phyloP scores from a whole-genome alignment of 2,329 filamentous ascomycete species.

The Arthrobotrys conoides region DNA sequence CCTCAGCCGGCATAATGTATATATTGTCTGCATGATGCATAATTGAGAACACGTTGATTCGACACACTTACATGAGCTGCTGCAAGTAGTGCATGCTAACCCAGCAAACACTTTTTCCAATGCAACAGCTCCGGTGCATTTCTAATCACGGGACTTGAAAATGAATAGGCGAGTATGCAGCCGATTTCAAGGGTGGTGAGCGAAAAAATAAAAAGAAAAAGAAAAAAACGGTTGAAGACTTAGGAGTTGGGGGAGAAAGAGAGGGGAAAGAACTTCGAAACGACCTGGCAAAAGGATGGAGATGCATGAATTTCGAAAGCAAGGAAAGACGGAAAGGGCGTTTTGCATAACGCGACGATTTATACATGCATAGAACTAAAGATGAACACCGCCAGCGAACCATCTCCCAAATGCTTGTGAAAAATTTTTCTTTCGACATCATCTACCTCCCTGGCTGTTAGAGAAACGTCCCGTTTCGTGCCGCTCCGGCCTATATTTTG shows the following conservation, averaged over 20 bases:
- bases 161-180: conserved; percentile 51
- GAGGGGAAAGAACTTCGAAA: conserved; percentile 27
- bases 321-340: conserved; percentile 57
- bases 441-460: conserved; percentile 26
- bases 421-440: conserved; percentile 35
- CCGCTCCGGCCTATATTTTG: conserved; percentile 49
- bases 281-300: conserved; percentile 33
- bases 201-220: conserved; percentile 50
- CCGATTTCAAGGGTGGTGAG: conserved; percentile 38
- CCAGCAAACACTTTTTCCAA: conserved; percentile 55
- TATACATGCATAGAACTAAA: conserved; percentile 52
- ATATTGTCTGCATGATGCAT: conserved; percentile 55
- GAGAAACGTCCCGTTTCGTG: conserved; percentile 61
- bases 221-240: conserved; percentile 31
- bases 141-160: conserved; percentile 52
- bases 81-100: conserved; percentile 46
- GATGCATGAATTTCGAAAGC: conserved; percentile 56
- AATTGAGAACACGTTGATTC: conserved; percentile 49
- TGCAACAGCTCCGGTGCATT: conserved; percentile 37
- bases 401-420: conserved; percentile 26
- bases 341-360: conserved; percentile 53
- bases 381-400: conserved; percentile 39
- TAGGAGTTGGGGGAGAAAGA: conserved; percentile 3
- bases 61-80: conserved; percentile 35
- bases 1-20: conserved; percentile 34